phyloP scores from a whole-genome alignment of 257 asterid species.

The Phtheirospermum japonicum region DNA sequence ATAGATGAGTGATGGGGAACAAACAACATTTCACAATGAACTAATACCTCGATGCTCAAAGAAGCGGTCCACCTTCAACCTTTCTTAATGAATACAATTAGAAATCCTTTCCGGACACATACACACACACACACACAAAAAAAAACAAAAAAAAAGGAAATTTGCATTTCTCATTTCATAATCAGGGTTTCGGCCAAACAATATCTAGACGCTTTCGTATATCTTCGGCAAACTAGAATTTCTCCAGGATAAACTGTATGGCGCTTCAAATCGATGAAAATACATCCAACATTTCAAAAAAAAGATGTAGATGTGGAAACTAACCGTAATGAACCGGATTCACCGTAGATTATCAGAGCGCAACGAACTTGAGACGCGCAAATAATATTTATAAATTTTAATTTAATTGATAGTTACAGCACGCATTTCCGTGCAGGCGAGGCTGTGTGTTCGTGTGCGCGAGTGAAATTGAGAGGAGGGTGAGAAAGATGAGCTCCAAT shows the following conservation, averaged over 20 bases:
- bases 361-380: conserved; percentile 8
- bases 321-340: conserved; percentile 9
- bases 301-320: not conserved
- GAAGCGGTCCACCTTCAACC: not conserved
- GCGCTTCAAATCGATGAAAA: conserved; percentile 17
- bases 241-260: not conserved
- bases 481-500: not conserved
- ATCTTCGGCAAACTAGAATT: not conserved
- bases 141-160: not conserved
- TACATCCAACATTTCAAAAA: not conserved
- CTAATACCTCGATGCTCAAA: not conserved
- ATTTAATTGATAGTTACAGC: not conserved
- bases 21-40: not conserved
- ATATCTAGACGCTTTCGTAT: not conserved
- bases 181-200: conserved; percentile 11
- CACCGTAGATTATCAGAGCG: conserved; percentile 18
- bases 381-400: not conserved
- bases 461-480: not conserved
- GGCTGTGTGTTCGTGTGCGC: not conserved
- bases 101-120: not conserved
- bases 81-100: not conserved
- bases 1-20: not conserved
- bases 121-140: not conserved
- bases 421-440: not conserved
- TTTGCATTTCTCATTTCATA: conserved; percentile 5